Percentiles rank a stretch among this genome's conserved stretches.
These are phyloP conservation scores for Fusarium chuoi DNA, from an alignment of 2,329 filamentous ascomycete genomes.

Conservation along the genomic window DNA sequence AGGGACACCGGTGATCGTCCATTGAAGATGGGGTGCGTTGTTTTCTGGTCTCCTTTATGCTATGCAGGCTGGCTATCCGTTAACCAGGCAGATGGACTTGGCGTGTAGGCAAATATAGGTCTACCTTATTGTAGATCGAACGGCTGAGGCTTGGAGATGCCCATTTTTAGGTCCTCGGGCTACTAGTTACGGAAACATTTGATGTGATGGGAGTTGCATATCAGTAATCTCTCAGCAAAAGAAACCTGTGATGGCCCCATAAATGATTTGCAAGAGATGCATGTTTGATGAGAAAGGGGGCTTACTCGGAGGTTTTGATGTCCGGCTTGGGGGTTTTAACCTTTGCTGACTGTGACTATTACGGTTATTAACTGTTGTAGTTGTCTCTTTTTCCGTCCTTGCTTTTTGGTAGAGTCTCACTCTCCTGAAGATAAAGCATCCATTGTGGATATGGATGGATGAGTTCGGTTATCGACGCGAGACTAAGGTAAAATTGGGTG, in stretches of 20 bases:
- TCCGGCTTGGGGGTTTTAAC: not conserved
- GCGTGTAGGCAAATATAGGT: not conserved
- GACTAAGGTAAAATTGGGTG: not conserved
- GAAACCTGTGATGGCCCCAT: not conserved
- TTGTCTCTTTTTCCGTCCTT: not conserved
- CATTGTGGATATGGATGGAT: not conserved
- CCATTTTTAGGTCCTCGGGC: not conserved
- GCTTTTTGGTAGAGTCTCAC: not conserved
- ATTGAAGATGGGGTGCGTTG: not conserved
- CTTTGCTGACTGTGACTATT: not conserved
- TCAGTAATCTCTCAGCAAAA: not conserved
- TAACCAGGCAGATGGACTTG: not conserved
- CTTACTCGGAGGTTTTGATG: not conserved
- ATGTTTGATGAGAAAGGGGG: constrained; percentile 5
- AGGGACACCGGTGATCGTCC: not conserved
- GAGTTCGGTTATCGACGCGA: constrained; percentile 27
- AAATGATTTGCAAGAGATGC: constrained; percentile 6
- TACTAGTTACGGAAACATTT: not conserved
- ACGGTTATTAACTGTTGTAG: not conserved
- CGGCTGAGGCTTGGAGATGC: not conserved
- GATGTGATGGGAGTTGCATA: constrained; percentile 4
- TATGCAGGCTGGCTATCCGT: too few relatives aligned
- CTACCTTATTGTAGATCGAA: not conserved
- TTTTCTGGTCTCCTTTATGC: not conserved
- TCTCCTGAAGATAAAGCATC: not conserved